Evolutionary conservation across 306 rosid genomes (phyloP).

Genomic region (Vachellia pachyceras): DNA sequence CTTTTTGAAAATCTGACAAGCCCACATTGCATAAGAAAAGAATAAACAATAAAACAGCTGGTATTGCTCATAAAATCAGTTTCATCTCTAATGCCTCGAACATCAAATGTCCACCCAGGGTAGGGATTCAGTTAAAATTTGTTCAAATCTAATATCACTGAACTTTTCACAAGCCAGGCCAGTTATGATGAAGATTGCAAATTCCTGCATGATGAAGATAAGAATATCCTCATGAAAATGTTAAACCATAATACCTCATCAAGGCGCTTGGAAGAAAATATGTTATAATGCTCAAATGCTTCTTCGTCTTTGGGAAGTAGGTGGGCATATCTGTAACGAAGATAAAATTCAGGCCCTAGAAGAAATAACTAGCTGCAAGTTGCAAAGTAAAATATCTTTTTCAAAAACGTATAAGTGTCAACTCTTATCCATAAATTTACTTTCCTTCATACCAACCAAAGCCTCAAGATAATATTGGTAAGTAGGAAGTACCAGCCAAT

Average conservation of each 20-base stretch:
- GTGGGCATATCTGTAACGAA: slow-evolving; percentile 75
- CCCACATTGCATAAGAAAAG: slow-evolving; percentile 22
- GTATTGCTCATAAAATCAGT: slow-evolving; percentile 23
- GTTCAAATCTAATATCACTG: background rate
- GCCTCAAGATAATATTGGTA: background rate
- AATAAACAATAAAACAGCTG: background rate
- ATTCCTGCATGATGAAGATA: background rate
- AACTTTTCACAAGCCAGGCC: slow-evolving; percentile 24
- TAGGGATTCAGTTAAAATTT: slow-evolving; percentile 12
- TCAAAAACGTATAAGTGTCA: background rate
- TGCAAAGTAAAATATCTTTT: background rate
- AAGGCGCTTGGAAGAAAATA: slow-evolving; percentile 81
- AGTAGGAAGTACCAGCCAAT: background rate
- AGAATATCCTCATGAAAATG: slow-evolving; percentile 16
- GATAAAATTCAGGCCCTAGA: slow-evolving; percentile 19
- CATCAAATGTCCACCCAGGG: slow-evolving; percentile 7
- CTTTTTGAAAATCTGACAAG: slow-evolving; percentile 22
- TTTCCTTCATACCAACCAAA: background rate
- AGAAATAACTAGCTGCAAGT: slow-evolving; percentile 24
- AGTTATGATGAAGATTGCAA: background rate
- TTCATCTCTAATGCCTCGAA: slow-evolving; percentile 2
- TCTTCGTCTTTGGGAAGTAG: slow-evolving; percentile 88
- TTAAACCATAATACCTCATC: slow-evolving; percentile 77
- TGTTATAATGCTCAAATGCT: slow-evolving; percentile 85
- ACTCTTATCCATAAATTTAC: background rate